Conservation (phyloP, 495 filamentous ascomycete genomes). For the Aspergillus bertholletiae region DNA sequence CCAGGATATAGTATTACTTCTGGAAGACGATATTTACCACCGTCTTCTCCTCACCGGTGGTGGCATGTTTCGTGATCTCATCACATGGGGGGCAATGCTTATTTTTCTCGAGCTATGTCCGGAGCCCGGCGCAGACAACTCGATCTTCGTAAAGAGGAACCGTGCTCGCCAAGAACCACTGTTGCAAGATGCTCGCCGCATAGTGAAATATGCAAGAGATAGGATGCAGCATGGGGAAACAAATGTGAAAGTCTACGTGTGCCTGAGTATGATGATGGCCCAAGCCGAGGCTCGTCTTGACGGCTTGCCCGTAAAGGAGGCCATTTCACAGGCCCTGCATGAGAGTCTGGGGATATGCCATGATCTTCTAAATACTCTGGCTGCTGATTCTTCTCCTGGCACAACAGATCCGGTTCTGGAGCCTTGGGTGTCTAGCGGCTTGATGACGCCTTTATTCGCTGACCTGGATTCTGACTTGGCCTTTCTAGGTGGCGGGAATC, state of each 20-base stretch:
- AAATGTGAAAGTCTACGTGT: constrained; percentile 47
- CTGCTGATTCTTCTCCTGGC: not conserved
- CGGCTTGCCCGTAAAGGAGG: constrained; percentile 16
- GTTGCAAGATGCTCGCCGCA: constrained; percentile 28
- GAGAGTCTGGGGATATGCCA: constrained; percentile 28
- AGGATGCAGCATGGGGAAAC: constrained; percentile 46
- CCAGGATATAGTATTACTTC: constrained; percentile 37
- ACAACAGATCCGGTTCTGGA: not conserved
- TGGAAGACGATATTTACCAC: constrained; percentile 36
- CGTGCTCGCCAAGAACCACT: constrained; percentile 28
- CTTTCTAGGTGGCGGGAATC: not conserved
- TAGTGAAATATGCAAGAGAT: constrained; percentile 31
- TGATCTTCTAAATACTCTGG: constrained; percentile 16
- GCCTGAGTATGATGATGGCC: constrained; percentile 40
- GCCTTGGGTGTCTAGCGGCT: not conserved
- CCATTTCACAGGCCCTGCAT: constrained; percentile 17
- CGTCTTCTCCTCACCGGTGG: constrained; percentile 39
- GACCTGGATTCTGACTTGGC: not conserved
- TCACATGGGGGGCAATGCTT: constrained; percentile 28
- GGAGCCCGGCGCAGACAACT: constrained; percentile 20
- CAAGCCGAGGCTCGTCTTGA: constrained; percentile 34
- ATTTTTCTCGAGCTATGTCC: constrained; percentile 38
- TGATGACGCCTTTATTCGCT: constrained; percentile 10
- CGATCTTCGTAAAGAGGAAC: constrained; percentile 17
- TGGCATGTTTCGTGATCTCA: constrained; percentile 47